Conservation (phyloP, 352 stramenopile genomes). For the Phytophthora constricta region DNA sequence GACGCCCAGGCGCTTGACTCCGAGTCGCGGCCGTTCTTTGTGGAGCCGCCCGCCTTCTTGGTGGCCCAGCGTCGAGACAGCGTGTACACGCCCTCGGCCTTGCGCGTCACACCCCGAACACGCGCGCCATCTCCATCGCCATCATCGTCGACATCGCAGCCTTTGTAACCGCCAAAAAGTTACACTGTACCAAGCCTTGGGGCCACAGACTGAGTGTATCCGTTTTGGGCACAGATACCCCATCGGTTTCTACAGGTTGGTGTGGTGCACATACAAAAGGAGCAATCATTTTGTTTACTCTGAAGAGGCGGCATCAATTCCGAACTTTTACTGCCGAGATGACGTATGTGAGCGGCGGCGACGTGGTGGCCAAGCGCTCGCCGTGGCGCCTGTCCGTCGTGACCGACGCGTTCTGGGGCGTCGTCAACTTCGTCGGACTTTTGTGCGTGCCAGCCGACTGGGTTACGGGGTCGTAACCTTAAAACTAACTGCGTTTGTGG, state of each 20-base stretch:
- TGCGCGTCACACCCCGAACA: constrained; percentile 49
- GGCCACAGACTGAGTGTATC: constrained; percentile 30
- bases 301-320: constrained; percentile 17
- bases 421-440: constrained; percentile 77
- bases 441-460: constrained; percentile 55
- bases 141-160: constrained; percentile 69
- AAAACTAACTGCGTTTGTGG: not conserved
- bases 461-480: no score
- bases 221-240: no score
- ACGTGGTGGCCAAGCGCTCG: constrained; percentile 74
- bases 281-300: no score
- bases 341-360: constrained; percentile 68
- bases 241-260: no score
- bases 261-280: no score
- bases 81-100: constrained; percentile 55
- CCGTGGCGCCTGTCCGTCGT: constrained; percentile 74
- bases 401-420: constrained; percentile 72
- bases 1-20: constrained; percentile 96
- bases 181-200: constrained; percentile 23
- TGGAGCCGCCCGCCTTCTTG: constrained; percentile 97
- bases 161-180: not conserved
- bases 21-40: constrained; percentile 98
- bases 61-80: constrained; percentile 83
- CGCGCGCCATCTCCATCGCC: constrained; percentile 75
- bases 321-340: constrained; percentile 32